Percentiles rank a stretch among this genome's conserved stretches.
These are phyloP conservation scores for Cyclotella distinguenda DNA, from an alignment of 108 stramenopile species.

Conservation along the genomic window DNA sequence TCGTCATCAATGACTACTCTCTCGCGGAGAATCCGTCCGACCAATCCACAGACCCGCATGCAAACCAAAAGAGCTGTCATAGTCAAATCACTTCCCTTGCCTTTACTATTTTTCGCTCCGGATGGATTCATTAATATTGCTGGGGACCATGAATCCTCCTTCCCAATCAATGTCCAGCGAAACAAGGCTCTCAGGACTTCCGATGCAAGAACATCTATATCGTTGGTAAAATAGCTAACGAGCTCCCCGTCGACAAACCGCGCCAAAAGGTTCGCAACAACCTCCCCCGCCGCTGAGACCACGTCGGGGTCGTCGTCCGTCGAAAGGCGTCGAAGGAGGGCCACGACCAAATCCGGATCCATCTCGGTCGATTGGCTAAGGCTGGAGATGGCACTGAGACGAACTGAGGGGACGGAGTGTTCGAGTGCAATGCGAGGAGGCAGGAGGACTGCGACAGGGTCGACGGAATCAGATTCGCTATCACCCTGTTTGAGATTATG, in stretches of 20 bases:
- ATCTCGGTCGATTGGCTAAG: constrained; percentile 34
- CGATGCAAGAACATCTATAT: constrained; percentile 24
- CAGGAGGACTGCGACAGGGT: constrained; percentile 34
- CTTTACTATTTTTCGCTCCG: background rate
- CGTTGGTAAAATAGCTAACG: constrained; percentile 11
- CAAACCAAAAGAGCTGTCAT: constrained; percentile 29
- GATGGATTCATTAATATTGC: background rate
- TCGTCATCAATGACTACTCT: constrained; percentile 6
- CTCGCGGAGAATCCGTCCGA: constrained; percentile 21
- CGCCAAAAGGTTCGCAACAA: constrained; percentile 37
- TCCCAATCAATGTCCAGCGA: constrained; percentile 38
- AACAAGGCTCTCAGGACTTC: constrained; percentile 30
- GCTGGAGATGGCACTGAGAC: constrained; percentile 57
- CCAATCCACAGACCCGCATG: constrained; percentile 31
- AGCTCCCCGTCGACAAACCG: constrained; percentile 4
- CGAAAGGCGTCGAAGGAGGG: constrained; percentile 60
- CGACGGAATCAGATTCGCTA: background rate
- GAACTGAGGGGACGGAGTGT: constrained; percentile 60
- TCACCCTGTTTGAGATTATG: background rate
- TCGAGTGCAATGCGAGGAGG: constrained; percentile 76
- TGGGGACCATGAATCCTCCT: constrained; percentile 29
- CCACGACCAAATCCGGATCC: constrained; percentile 39
- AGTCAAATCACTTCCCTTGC: background rate
- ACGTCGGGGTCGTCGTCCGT: constrained; percentile 59
- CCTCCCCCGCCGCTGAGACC: constrained; percentile 52